A percentile compares a stretch with the other conserved stretches of the same genome.
phyloP scores from a whole-genome alignment of 768 basidiomycete genomes.

The Pisolithus microcarpus region DNA sequence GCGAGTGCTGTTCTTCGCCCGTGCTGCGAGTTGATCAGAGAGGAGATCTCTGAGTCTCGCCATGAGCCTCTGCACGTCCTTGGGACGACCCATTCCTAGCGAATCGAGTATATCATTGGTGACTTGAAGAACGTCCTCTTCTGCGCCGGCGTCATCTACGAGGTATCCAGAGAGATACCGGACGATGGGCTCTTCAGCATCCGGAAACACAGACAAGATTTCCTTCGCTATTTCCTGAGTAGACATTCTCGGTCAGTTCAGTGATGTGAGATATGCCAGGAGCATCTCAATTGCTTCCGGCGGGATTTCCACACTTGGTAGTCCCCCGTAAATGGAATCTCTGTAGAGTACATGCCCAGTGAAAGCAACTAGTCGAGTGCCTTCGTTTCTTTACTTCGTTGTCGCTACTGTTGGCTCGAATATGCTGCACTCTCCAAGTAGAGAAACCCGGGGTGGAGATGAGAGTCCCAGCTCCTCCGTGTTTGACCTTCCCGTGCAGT shows the following conservation, averaged over 20 bases:
- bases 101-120: constrained; percentile 70
- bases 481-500: constrained; percentile 62
- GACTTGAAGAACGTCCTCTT: constrained; percentile 78
- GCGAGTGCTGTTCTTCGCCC: constrained; percentile 51
- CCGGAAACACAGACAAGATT: constrained; percentile 62
- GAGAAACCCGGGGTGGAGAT: constrained; percentile 7
- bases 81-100: constrained; percentile 54
- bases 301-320: no score
- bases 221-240: constrained; percentile 74
- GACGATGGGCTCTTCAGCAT: constrained; percentile 77
- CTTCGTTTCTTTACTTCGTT: no score
- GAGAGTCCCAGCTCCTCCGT: constrained; percentile 64
- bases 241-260: constrained; percentile 38
- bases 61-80: constrained; percentile 64
- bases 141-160: constrained; percentile 82
- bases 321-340: not conserved
- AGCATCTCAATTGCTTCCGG: no score
- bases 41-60: constrained; percentile 52
- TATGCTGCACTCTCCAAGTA: constrained; percentile 8
- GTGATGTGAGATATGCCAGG: no score
- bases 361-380: no score
- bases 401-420: no score
- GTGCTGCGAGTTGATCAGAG: constrained; percentile 53
- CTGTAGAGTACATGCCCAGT: no score
- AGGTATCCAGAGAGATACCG: constrained; percentile 86